Percentiles rank a stretch among this genome's conserved stretches.
Conservation (phyloP, 2,329 filamentous ascomycete species). For the Fusarium marasasianum region DNA sequence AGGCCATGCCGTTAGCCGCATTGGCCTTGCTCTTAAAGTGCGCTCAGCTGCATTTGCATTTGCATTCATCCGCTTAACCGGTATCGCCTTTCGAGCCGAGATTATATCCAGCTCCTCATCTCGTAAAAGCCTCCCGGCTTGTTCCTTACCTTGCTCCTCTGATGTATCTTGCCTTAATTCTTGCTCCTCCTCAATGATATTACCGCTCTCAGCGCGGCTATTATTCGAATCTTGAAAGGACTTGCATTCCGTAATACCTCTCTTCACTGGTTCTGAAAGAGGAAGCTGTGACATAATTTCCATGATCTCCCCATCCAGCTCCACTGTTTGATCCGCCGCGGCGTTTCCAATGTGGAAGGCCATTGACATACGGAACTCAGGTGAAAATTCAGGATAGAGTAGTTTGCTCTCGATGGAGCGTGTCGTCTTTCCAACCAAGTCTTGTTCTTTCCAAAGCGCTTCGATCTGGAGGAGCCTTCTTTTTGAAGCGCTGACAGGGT, state of each 20-base stretch:
- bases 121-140: neutral
- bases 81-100: neutral
- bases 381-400: slow-evolving; percentile 44
- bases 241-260: slow-evolving; percentile 19
- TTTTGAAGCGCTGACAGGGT: slow-evolving; percentile 11
- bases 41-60: slow-evolving; percentile 1
- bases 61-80: slow-evolving; percentile 15
- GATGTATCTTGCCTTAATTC: neutral
- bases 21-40: slow-evolving; percentile 13
- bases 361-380: slow-evolving; percentile 44
- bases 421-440: slow-evolving; percentile 42
- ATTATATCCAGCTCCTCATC: slow-evolving; percentile 1
- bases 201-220: neutral
- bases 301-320: slow-evolving; percentile 38
- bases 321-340: slow-evolving; percentile 31
- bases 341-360: slow-evolving; percentile 40
- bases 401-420: slow-evolving; percentile 49
- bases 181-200: neutral
- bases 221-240: slow-evolving; percentile 2
- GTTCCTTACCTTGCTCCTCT: neutral
- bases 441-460: slow-evolving; percentile 48
- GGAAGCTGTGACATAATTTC: slow-evolving; percentile 11
- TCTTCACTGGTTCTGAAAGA: neutral
- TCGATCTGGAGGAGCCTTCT: slow-evolving; percentile 48
- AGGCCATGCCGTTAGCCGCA: slow-evolving; percentile 31